A percentile compares a stretch with the other conserved stretches of the same genome.
These are phyloP conservation scores for Plasmodium blacklocki DNA, from an alignment of 169 alveolate species.

Conservation along the genomic window DNA sequence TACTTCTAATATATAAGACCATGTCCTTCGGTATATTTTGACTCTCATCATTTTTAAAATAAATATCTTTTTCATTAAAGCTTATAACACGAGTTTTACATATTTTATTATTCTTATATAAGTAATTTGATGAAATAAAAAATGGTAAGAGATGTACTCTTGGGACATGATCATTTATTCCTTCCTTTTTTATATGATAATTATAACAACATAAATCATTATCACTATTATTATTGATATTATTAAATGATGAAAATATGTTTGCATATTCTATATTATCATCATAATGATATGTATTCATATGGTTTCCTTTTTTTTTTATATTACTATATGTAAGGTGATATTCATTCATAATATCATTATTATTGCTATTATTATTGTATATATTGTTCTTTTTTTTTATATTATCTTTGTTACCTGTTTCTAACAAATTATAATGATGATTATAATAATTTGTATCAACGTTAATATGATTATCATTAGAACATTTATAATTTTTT, in stretches of 20 bases:
- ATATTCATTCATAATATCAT: not conserved
- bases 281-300: not conserved
- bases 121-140: slow-evolving; percentile 22
- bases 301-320: not conserved
- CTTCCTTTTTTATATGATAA: not conserved
- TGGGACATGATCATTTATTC: not conserved
- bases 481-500: not conserved
- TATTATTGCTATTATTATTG: not conserved
- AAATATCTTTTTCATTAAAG: slow-evolving; percentile 35
- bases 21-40: slow-evolving; percentile 15
- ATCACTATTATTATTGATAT: not conserved
- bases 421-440: too few species aligned
- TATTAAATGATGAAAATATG: too few species aligned
- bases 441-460: not conserved
- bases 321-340: not conserved
- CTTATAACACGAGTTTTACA: slow-evolving; percentile 47
- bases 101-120: slow-evolving; percentile 7
- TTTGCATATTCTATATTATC: too few species aligned
- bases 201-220: not conserved
- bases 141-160: slow-evolving; percentile 31
- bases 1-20: slow-evolving; percentile 4
- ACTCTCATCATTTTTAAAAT: slow-evolving; percentile 24
- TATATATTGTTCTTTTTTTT: too few species aligned
- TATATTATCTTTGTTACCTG: too few species aligned
- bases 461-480: not conserved